Evolutionary conservation across 768 basidiomycete species (phyloP), one percentile per base, ranked within the genome.

Genomic region (Amanita muscaria): DNA sequence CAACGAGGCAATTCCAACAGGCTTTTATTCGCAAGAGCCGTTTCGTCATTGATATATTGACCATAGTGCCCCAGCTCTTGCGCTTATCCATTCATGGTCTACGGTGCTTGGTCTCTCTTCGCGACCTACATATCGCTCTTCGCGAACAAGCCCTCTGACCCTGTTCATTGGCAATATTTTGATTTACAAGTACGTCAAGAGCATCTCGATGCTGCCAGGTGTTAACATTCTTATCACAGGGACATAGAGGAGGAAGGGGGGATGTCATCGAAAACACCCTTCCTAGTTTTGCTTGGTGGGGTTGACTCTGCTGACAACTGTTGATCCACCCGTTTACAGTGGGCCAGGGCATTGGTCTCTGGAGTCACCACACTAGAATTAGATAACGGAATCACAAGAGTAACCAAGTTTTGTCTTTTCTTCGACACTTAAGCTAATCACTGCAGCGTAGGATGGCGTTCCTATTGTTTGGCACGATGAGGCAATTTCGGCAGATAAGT

Each of bases 401-500:
- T 78, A n/a, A n/a, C n/a, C n/a, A n/a, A n/a, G n/a, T 42, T 52
- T 15, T n/a, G 24, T 14, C 59, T 53, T 21, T 40, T 23, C n/a
- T 16, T 2, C 11, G 29, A 24, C 29, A n/a, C 23, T 22, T 12
- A 19, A 16, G 32, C n/a, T 18, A 15, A 8, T 35, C 34, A 19
- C 29, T 46, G 23, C 15, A 12, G 15, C 55, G 27, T 30, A 86
- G 83, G 88, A 90, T 56, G 84, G 82, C 10, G 71, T 73, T 38
- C 79, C 83, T 12, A 68, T 90, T 32, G 83, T 89, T 11, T 88
- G 83, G 82, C 87, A 90, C 53, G 87, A 90, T 60, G 77, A 80
- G 59, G 63, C 65, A 33, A 82, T 90, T 49, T 57, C 62, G 2
- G 51, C 74, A 3, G 67, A 66, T 25, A 90, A 88, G 58, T 88